Evolutionary conservation across 2,329 filamentous ascomycete genomes (phyloP).

Genomic region (Cladophialophora exuberans): DNA sequence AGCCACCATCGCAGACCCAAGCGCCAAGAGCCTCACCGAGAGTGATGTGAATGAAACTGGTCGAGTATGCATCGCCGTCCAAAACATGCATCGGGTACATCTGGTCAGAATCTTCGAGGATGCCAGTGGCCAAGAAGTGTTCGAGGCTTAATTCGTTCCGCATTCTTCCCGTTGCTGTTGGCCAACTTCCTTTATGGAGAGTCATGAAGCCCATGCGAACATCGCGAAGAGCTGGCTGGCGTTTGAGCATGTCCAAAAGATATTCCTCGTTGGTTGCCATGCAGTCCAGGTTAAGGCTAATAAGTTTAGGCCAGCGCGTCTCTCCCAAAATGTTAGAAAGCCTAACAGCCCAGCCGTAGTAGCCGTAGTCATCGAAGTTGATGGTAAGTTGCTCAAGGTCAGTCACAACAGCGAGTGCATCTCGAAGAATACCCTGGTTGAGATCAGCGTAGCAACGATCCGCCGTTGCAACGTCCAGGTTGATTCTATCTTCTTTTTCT

Average conservation of each 20-base stretch:
- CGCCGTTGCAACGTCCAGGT: slow-evolving; percentile 16
- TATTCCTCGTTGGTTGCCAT: slow-evolving; percentile 25
- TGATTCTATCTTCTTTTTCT: slow-evolving; percentile 23
- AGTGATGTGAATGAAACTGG: slow-evolving; percentile 18
- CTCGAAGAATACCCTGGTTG: slow-evolving; percentile 23
- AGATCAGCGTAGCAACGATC: slow-evolving; percentile 24
- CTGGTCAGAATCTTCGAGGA: slow-evolving; percentile 27
- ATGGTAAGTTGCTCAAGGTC: slow-evolving; percentile 27
- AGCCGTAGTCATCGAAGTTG: slow-evolving; percentile 32
- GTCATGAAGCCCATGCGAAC: slow-evolving; percentile 27
- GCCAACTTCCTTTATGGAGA: slow-evolving; percentile 27
- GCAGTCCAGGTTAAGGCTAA: slow-evolving; percentile 29
- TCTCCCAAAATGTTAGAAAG: slow-evolving; percentile 23
- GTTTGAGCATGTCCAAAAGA: slow-evolving; percentile 24
- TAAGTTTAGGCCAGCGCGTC: slow-evolving; percentile 26
- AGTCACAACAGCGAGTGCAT: slow-evolving; percentile 21
- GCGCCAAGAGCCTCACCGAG: slow-evolving; percentile 24
- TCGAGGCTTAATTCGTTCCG: slow-evolving; percentile 24
- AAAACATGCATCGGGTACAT: slow-evolving; percentile 30
- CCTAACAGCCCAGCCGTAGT: slow-evolving; percentile 17
- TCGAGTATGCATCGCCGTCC: slow-evolving; percentile 21
- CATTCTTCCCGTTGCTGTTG: slow-evolving; percentile 22
- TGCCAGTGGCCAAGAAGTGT: slow-evolving; percentile 23
- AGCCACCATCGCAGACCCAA: slow-evolving; percentile 25
- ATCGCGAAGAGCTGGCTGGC: slow-evolving; percentile 25